Base-by-base conservation (phyloP, 2,329 filamentous ascomycete species). In the Intubia oerlemansii region DNA sequence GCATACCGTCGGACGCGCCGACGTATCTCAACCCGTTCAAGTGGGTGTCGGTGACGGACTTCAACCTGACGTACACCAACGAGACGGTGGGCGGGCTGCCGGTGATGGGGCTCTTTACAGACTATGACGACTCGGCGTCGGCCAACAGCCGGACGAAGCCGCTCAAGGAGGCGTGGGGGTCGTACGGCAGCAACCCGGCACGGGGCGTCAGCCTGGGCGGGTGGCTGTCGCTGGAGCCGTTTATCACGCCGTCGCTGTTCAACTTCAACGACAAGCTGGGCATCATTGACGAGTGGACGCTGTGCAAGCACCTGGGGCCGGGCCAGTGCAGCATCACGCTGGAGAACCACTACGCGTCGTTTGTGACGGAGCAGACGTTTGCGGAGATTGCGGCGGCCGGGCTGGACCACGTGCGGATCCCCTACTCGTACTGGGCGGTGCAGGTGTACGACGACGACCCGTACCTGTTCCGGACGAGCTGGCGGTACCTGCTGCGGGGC, bases 391-490 rank as follows among this genome's bases (percentile, higher is more conserved):
- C 70, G 27, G 72, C 68, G 22, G 88, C 88, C 2, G 88, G 88
- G 0, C 66, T 98, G 25, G 88, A 98, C 45, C 88, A 98, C 46
- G 78, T 98, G n/a, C 76, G 88, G 31, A 93, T 98, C 30, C 82
- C 79, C 0, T 95, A 75, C 47, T 80, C 76, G 8, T 98, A 98
- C 57, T 98, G 88, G 88, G 81, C 84, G 0, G 72, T 95, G 2
- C 67, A 71, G 33, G 76, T 72, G 0, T 93, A 91, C 48, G 71
- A 79, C 17, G 70, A 61, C 24, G 88, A 98, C 43, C 80, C 84
- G 2, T 98, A 92, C 44, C 61, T 98, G 2, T 67, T 77, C 34
- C 72, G 82, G 24, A 78, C 81, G 1, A 75, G 79, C 2, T 98
- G 85, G 85, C 66, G 88, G 10, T 98, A 98, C 44, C 69, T 98